Conservation (phyloP, 139 green algal genomes). For the Mychonastes homosphaera region DNA sequence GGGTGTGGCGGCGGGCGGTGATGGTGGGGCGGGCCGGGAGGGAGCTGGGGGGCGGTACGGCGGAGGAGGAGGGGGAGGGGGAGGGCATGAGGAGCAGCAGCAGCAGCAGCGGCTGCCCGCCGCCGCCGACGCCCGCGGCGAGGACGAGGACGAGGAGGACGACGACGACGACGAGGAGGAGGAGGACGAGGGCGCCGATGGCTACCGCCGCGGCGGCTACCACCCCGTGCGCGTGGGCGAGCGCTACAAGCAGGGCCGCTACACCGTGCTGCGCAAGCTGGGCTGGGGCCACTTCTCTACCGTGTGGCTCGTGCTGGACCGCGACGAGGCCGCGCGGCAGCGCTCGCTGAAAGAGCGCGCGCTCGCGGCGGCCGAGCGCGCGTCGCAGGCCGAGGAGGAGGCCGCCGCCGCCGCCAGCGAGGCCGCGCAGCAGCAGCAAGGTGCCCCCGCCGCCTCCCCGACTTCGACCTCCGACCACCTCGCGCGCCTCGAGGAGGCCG, state of each 20-base stretch:
- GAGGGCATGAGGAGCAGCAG: too few relatives aligned
- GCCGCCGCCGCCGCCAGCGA: too few relatives aligned
- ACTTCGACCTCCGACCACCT: too few relatives aligned
- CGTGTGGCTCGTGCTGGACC: slow-evolving; percentile 85
- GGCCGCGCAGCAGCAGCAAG: too few relatives aligned
- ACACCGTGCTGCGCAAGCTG: slow-evolving; percentile 88
- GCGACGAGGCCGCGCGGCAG: slow-evolving; percentile 23
- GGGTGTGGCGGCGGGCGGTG: not conserved
- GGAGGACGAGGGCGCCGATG: not conserved
- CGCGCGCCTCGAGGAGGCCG: too few relatives aligned
- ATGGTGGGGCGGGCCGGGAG: not conserved
- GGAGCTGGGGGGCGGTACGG: too few relatives aligned
- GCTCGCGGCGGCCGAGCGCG: too few relatives aligned
- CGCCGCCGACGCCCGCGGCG: too few relatives aligned
- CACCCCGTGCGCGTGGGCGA: slow-evolving; percentile 86
- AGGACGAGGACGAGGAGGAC: slow-evolving; percentile 5
- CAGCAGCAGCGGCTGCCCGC: too few relatives aligned
- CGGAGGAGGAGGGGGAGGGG: not conserved
- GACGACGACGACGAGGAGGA: not conserved
- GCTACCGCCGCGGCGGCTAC: slow-evolving; percentile 71
- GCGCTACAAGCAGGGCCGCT: slow-evolving; percentile 74
- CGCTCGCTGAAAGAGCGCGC: slow-evolving; percentile 51
- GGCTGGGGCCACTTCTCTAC: slow-evolving; percentile 99
- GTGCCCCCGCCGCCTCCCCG: too few relatives aligned
- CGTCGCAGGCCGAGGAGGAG: too few relatives aligned